Evolutionary conservation across 176 grass and related monocot species (phyloP).

Genomic region (Aegilops tauschii): DNA sequence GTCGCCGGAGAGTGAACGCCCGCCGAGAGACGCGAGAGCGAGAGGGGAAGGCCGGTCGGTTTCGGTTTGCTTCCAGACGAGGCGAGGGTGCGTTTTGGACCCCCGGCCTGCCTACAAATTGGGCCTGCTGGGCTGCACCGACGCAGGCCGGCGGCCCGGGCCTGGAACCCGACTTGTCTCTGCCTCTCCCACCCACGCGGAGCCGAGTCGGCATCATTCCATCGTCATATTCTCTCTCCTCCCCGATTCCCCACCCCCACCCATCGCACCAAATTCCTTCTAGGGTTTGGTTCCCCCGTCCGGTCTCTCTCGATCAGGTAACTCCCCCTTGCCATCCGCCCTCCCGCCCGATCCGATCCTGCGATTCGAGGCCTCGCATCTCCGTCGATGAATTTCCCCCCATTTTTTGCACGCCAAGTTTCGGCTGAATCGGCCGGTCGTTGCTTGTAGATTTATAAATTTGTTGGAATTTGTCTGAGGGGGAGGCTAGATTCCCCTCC

Average conservation of each 20-base stretch:
- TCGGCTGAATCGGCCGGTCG: not conserved
- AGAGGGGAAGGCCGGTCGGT: not conserved
- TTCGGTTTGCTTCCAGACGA: not conserved
- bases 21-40: not conserved
- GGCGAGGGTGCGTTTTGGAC: not conserved
- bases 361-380: not conserved
- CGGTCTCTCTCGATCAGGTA: conserved; percentile 32
- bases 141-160: not conserved
- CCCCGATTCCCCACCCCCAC: not conserved
- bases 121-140: not conserved
- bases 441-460: not conserved
- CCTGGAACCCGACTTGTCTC: not conserved
- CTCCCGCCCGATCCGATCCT: not conserved
- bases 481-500: not conserved
- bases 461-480: not conserved
- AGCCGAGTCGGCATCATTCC: conserved; percentile 2
- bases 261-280: not conserved
- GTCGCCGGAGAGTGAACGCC: not conserved
- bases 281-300: conserved; percentile 31
- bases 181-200: not conserved
- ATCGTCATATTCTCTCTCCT: not conserved
- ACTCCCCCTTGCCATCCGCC: not conserved
- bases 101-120: not conserved
- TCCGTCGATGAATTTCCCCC: not conserved
- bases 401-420: not conserved